Evolutionary conservation across 176 grass and related monocot genomes (phyloP).

Genomic region (Oryza glaberrima): DNA sequence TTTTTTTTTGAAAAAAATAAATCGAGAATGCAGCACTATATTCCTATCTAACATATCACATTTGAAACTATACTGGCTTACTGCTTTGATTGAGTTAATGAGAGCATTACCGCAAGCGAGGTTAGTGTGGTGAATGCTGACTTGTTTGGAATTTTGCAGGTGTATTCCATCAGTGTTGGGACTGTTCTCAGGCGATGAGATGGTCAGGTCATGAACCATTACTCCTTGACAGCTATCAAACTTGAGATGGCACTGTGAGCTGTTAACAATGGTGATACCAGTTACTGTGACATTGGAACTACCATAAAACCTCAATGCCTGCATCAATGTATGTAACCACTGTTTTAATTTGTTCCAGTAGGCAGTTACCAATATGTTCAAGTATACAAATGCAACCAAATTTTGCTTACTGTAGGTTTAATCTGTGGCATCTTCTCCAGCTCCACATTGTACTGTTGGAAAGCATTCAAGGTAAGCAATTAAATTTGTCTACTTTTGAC

Average conservation of each 20-base stretch:
- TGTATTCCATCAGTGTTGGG: slow-evolving; percentile 98
- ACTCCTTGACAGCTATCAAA: slow-evolving; percentile 88
- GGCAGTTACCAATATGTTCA: background rate
- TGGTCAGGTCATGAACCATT: slow-evolving; percentile 68
- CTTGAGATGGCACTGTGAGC: slow-evolving; percentile 94
- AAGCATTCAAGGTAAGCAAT: slow-evolving; percentile 42
- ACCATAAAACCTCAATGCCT: slow-evolving; percentile 94
- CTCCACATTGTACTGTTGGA: slow-evolving; percentile 60
- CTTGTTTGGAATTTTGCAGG: slow-evolving; percentile 87
- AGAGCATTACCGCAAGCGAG: slow-evolving; percentile 69
- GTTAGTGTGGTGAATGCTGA: slow-evolving; percentile 82
- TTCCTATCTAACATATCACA: background rate
- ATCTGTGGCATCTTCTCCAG: slow-evolving; percentile 68
- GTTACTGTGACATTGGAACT: slow-evolving; percentile 90
- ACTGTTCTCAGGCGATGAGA: slow-evolving; percentile 84
- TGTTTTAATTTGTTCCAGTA: slow-evolving; percentile 20
- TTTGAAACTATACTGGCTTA: background rate
- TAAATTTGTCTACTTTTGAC: slow-evolving; percentile 35
- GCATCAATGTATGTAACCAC: slow-evolving; percentile 33
- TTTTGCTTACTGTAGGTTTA: slow-evolving; percentile 84
- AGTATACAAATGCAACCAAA: background rate
- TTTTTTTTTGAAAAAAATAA: background rate
- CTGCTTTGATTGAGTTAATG: slow-evolving; percentile 18
- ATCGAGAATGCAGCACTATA: background rate
- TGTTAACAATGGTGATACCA: slow-evolving; percentile 89